These are phyloP conservation scores for Candida arabinofermentans DNA, from an alignment of 805 yeast species.

Conservation along the genomic window DNA sequence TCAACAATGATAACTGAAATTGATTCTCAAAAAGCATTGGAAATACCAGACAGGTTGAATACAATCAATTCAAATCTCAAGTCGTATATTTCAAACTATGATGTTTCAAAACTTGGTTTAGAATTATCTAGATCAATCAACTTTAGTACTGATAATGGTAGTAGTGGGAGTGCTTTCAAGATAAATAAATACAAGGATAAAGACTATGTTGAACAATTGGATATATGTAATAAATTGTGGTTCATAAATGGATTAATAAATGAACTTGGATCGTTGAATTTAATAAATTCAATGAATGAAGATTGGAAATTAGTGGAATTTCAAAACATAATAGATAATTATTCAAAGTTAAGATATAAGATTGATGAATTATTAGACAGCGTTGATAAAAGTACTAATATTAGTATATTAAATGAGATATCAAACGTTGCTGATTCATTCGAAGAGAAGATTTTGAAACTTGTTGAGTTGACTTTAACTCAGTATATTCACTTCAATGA, in stretches of 20 bases:
- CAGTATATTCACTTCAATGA: slow-evolving; percentile 15
- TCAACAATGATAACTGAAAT: not conserved
- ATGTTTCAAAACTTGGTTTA: slow-evolving; percentile 6
- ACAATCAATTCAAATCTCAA: slow-evolving; percentile 1
- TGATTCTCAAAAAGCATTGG: not conserved
- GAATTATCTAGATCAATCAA: slow-evolving; percentile 7
- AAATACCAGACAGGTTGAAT: not conserved
- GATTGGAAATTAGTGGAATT: slow-evolving; percentile 14
- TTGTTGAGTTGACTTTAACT: slow-evolving; percentile 6
- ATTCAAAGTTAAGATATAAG: slow-evolving; percentile 15
- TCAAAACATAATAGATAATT: slow-evolving; percentile 10
- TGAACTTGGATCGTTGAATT: slow-evolving; percentile 17
- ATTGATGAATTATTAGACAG: slow-evolving; percentile 7
- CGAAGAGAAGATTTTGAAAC: slow-evolving; percentile 5
- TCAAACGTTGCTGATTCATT: slow-evolving; percentile 7
- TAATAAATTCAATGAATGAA: slow-evolving; percentile 4
- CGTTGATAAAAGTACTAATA: not conserved
- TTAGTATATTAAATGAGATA: slow-evolving; percentile 16
- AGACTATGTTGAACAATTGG: slow-evolving; percentile 23
- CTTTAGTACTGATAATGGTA: not conserved
- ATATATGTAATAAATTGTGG: slow-evolving; percentile 30
- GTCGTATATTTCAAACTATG: slow-evolving; percentile 8
- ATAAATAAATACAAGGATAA: slow-evolving; percentile 9
- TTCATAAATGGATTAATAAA: slow-evolving; percentile 27
- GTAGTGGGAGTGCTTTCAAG: not conserved